Conservation (phyloP, 1,284 basidiomycete species). For the Volvariella volvacea region DNA sequence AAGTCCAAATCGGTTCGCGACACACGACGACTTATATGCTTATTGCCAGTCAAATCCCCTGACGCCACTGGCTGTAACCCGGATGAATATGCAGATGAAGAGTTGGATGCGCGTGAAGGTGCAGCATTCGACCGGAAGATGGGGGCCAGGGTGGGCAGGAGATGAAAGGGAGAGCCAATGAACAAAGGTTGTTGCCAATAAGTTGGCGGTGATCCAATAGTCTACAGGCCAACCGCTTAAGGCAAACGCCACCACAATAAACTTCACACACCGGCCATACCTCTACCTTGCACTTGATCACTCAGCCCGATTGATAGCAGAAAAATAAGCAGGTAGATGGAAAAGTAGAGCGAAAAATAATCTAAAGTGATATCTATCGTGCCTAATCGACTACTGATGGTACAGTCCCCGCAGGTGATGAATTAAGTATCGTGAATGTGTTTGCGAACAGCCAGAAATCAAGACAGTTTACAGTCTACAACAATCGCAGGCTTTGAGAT, state of each 20-base stretch:
- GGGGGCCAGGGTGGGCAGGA: conserved; percentile 32
- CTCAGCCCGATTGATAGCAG: too few species aligned
- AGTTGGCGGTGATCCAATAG: conserved; percentile 1
- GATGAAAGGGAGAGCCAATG: conserved; percentile 4
- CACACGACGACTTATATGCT: conserved; percentile 36
- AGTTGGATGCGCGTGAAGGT: conserved; percentile 38
- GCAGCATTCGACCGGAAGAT: conserved; percentile 40
- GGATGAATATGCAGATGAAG: conserved; percentile 44
- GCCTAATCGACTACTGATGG: conserved; percentile 12
- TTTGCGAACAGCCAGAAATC: neutral
- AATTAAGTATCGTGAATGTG: conserved; percentile 8
- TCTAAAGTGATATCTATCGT: conserved; percentile 12
- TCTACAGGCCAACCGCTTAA: neutral
- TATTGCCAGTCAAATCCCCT: conserved; percentile 34
- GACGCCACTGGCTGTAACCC: conserved; percentile 50
- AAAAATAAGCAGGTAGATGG: conserved; percentile 2
- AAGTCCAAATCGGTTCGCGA: conserved; percentile 75
- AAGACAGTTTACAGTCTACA: conserved; percentile 16
- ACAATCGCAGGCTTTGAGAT: conserved; percentile 1
- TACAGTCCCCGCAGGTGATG: conserved; percentile 13
- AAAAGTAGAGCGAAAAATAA: conserved; percentile 5
- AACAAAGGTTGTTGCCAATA: conserved; percentile 1
- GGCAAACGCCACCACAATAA: conserved; percentile 2
- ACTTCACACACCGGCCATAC: neutral
- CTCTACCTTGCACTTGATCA: too few species aligned